phyloP scores from a whole-genome alignment of 2,329 filamentous ascomycete genomes.

The Alternaria infectoria region DNA sequence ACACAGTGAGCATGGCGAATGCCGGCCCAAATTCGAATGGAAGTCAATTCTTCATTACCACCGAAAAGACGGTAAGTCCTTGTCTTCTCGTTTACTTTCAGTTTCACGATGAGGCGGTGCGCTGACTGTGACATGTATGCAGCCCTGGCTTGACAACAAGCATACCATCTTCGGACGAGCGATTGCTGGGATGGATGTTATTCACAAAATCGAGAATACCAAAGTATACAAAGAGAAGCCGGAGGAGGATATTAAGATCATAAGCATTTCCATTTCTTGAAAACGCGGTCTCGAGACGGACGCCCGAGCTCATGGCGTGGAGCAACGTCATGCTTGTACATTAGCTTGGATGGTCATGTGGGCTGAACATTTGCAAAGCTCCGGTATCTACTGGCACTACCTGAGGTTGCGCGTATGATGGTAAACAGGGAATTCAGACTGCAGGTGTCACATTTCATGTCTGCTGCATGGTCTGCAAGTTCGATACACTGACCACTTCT shows the following conservation, averaged over 20 bases:
- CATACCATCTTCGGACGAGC: constrained; percentile 96
- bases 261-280: constrained; percentile 70
- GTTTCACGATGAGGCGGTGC: neutral
- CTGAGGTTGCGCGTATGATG: neutral
- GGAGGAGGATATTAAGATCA: constrained; percentile 95
- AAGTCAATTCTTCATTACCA: constrained; percentile 98
- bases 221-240: constrained; percentile 91
- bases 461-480: neutral
- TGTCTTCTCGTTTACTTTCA: neutral
- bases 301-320: neutral
- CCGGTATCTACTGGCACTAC: neutral
- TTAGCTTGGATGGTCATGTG: neutral
- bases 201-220: constrained; percentile 93
- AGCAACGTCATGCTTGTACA: neutral
- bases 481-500: neutral
- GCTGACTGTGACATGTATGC: constrained; percentile 33
- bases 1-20: constrained; percentile 97
- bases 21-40: constrained; percentile 94
- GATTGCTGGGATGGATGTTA: constrained; percentile 87
- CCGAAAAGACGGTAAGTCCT: constrained; percentile 81
- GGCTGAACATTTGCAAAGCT: neutral
- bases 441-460: neutral
- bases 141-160: constrained; percentile 93
- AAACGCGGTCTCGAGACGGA: neutral
- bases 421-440: neutral